These are phyloP conservation scores for Penicillium sumatraense DNA, from an alignment of 2,329 filamentous ascomycete genomes.

Conservation along the genomic window DNA sequence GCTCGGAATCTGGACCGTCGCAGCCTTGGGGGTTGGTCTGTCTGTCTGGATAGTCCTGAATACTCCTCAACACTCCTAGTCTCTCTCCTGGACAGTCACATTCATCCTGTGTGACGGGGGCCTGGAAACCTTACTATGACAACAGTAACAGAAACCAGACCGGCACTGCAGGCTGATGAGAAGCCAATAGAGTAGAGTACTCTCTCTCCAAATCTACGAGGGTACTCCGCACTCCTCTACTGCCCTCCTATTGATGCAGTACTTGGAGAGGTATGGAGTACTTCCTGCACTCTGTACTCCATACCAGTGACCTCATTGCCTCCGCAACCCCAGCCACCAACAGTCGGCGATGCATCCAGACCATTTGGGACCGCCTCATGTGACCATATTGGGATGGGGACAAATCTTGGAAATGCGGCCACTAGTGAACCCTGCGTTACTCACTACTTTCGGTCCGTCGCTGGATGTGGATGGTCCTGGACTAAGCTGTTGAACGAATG, in stretches of 20 bases:
- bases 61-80: too few relatives aligned
- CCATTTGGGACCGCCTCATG: constrained; percentile 22
- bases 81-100: neutral
- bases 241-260: too few relatives aligned
- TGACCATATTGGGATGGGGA: constrained; percentile 11
- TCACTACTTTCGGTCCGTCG: neutral
- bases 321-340: constrained; percentile 1
- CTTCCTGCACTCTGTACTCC: too few relatives aligned
- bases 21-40: neutral
- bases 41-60: too few relatives aligned
- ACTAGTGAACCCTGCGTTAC: neutral
- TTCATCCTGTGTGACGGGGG: constrained; percentile 6
- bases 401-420: constrained; percentile 2
- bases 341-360: constrained; percentile 15
- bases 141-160: neutral
- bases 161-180: neutral
- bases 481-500: neutral
- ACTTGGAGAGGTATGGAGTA: too few relatives aligned
- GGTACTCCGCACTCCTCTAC: too few relatives aligned
- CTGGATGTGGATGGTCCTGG: neutral
- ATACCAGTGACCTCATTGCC: constrained; percentile 17
- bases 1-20: constrained; percentile 15
- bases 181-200: too few relatives aligned
- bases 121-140: constrained; percentile 15
- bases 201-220: too few relatives aligned